phyloP scores from a whole-genome alignment of 2,329 filamentous ascomycete genomes.

The Phaeoacremonium minimum region DNA sequence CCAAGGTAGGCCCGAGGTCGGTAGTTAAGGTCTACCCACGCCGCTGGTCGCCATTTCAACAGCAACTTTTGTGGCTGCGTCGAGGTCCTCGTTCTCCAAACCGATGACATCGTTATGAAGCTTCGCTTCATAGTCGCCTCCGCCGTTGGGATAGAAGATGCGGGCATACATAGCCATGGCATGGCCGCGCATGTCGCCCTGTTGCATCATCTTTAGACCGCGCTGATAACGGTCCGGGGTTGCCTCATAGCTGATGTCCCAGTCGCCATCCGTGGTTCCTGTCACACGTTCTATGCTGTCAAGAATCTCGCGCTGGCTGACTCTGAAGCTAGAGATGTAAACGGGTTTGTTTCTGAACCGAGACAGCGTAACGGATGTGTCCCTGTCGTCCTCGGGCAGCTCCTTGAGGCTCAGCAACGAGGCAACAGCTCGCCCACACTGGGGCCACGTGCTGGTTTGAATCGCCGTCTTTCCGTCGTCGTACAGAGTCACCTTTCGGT shows the following conservation, averaged over 20 bases:
- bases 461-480: constrained; percentile 55
- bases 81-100: constrained; percentile 53
- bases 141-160: constrained; percentile 41
- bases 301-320: constrained; percentile 63
- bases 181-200: constrained; percentile 38
- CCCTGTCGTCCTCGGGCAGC: constrained; percentile 11
- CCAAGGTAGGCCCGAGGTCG: too few species aligned
- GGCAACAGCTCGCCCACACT: constrained; percentile 36
- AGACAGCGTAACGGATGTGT: constrained; percentile 7
- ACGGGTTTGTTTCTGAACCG: constrained; percentile 36
- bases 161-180: constrained; percentile 48
- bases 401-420: constrained; percentile 38
- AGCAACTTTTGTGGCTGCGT: constrained; percentile 55
- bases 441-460: constrained; percentile 54
- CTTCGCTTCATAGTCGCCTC: constrained; percentile 35
- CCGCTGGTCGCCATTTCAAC: too few species aligned
- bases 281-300: constrained; percentile 55
- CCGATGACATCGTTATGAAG: constrained; percentile 48
- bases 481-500: constrained; percentile 27
- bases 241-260: constrained; percentile 48
- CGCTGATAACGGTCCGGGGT: constrained; percentile 41
- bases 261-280: constrained; percentile 53
- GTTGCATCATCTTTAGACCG: constrained; percentile 37
- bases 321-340: constrained; percentile 50
- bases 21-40: too few species aligned